phyloP scores from a whole-genome alignment of 768 basidiomycete genomes.

The Podaxis sp. region DNA sequence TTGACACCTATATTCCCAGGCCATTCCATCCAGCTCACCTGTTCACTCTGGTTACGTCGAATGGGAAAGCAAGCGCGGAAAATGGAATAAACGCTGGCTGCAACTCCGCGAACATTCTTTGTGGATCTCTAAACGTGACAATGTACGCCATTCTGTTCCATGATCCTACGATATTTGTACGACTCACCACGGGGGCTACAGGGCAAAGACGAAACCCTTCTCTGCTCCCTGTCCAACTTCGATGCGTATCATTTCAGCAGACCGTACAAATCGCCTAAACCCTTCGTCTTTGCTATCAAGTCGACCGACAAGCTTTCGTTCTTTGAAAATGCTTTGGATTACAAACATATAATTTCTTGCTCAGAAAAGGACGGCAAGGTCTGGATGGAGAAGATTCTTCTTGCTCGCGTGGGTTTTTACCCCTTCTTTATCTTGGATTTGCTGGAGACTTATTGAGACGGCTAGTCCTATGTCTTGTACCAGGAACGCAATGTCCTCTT shows the following conservation, averaged over 20 bases:
- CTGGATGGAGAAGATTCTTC: constrained; percentile 78
- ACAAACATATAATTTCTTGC: constrained; percentile 82
- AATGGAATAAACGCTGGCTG: constrained; percentile 94
- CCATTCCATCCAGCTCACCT: constrained; percentile 42
- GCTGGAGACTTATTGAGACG: constrained; percentile 11
- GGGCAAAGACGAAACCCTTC: constrained; percentile 78
- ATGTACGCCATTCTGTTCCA: constrained; percentile 40
- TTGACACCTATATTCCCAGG: constrained; percentile 20
- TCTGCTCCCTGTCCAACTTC: constrained; percentile 87
- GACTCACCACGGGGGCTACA: constrained; percentile 22
- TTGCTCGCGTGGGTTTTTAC: constrained; percentile 66
- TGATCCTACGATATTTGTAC: constrained; percentile 7
- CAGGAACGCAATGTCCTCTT: constrained; percentile 75
- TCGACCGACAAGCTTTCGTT: constrained; percentile 81
- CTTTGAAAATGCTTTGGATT: constrained; percentile 87
- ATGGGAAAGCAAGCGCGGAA: constrained; percentile 86
- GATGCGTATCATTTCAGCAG: constrained; percentile 83
- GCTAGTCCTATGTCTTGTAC: constrained; percentile 75
- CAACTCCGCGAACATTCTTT: constrained; percentile 81
- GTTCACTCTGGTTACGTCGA: constrained; percentile 66
- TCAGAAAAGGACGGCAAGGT: constrained; percentile 64
- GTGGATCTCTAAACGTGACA: constrained; percentile 87
- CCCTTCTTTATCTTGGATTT: constrained; percentile 1
- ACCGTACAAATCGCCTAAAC: constrained; percentile 75
- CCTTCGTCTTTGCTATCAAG: constrained; percentile 82